These are phyloP conservation scores for Lavandula angustifolia DNA, from an alignment of 257 asterid species.

Conservation along the genomic window DNA sequence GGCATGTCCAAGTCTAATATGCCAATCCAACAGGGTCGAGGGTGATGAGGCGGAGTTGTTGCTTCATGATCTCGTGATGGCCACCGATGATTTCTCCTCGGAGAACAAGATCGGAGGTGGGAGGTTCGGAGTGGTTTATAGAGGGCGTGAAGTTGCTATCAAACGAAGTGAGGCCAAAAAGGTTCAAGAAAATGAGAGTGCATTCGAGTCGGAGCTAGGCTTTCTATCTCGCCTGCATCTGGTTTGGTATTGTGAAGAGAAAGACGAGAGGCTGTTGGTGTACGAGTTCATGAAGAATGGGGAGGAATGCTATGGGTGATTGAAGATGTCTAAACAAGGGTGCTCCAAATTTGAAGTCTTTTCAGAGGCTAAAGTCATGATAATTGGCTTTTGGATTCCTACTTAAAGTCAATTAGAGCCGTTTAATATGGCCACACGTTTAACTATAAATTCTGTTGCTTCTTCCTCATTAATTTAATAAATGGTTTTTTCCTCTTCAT, in stretches of 20 bases:
- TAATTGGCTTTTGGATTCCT: conserved; percentile 38
- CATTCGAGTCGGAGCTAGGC: conserved; percentile 78
- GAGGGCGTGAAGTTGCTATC: conserved; percentile 80
- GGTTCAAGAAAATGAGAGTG: conserved; percentile 81
- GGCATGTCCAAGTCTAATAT: too few species aligned
- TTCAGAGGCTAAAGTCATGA: conserved; percentile 20
- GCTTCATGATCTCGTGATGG: conserved; percentile 59
- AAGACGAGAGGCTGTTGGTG: conserved; percentile 76
- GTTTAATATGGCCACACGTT: conserved; percentile 33
- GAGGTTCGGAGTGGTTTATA: conserved; percentile 79
- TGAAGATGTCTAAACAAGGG: not conserved
- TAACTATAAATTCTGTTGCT: too few species aligned
- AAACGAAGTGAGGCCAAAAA: conserved; percentile 72
- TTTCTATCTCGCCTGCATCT: conserved; percentile 81
- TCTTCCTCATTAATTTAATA: too few species aligned
- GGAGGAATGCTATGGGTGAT: too few species aligned
- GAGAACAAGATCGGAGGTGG: conserved; percentile 86
- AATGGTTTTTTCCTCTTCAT: too few species aligned
- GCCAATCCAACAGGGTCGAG: too few species aligned
- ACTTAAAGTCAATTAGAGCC: conserved; percentile 34
- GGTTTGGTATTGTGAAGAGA: conserved; percentile 75
- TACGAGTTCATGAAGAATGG: conserved; percentile 90
- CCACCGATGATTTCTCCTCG: conserved; percentile 60
- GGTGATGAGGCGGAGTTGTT: conserved; percentile 74
- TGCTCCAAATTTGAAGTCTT: not conserved